Conservation (phyloP, 306 rosid genomes). For the Cicer chorassanicum region DNA sequence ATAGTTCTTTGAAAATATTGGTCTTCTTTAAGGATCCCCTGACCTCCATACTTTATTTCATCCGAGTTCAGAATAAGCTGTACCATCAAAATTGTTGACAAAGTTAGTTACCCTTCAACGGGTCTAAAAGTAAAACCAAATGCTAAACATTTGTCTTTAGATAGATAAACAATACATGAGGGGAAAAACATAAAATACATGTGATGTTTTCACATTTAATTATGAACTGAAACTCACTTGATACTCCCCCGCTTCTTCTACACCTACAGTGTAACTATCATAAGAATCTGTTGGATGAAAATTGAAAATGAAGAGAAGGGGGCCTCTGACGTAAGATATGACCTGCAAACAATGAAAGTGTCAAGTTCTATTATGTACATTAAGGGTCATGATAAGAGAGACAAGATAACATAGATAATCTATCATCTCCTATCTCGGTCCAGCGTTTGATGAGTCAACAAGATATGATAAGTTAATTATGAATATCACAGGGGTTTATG, state of each 20-base stretch:
- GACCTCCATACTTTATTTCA: slow-evolving; percentile 83
- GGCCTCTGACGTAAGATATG: slow-evolving; percentile 87
- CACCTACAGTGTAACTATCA: slow-evolving; percentile 69
- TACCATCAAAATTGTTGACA: slow-evolving; percentile 39
- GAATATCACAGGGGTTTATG: background rate
- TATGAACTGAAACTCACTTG: slow-evolving; percentile 58
- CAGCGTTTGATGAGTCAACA: no score
- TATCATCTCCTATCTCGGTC: no score
- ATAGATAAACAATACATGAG: slow-evolving; percentile 1
- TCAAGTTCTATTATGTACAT: background rate
- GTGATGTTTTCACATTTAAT: slow-evolving; percentile 1
- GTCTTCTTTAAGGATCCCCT: slow-evolving; percentile 68
- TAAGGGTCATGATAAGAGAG: background rate
- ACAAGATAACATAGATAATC: no score
- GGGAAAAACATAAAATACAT: background rate
- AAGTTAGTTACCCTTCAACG: slow-evolving; percentile 33
- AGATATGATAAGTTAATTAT: no score
- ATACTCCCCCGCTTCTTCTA: slow-evolving; percentile 98
- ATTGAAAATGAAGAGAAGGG: slow-evolving; percentile 81
- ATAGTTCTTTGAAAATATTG: slow-evolving; percentile 69
- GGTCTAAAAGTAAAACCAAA: slow-evolving; percentile 23
- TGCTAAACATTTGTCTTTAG: background rate
- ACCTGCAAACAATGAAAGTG: slow-evolving; percentile 61
- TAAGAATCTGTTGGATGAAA: slow-evolving; percentile 87
- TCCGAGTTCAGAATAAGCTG: slow-evolving; percentile 83